Percentiles rank a stretch among this genome's conserved stretches.
phyloP scores from a whole-genome alignment of 192 early-diverging fungal genomes.

The Entomortierella beljakovae region DNA sequence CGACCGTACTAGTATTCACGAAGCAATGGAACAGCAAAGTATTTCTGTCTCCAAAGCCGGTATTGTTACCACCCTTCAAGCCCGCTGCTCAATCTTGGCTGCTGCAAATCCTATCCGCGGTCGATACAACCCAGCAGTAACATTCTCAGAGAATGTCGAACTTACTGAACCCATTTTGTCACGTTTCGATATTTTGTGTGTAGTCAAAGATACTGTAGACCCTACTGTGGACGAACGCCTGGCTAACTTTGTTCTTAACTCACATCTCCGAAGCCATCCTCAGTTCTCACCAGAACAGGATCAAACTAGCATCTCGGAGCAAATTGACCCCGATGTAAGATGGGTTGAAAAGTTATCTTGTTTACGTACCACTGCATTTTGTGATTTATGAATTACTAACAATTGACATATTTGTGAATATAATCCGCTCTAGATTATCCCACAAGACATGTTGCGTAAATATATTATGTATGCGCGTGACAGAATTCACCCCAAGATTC shows the following conservation, averaged over 20 bases:
- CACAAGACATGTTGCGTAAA: slow-evolving; percentile 85
- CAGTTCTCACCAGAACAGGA: slow-evolving; percentile 58
- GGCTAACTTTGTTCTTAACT: slow-evolving; percentile 93
- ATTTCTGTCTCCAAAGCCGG: slow-evolving; percentile 92
- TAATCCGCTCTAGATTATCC: slow-evolving; percentile 70
- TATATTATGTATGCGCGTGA: slow-evolving; percentile 91
- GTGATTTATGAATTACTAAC: neutral
- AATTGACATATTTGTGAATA: neutral
- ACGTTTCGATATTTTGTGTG: slow-evolving; percentile 97
- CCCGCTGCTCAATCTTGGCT: slow-evolving; percentile 84
- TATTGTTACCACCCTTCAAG: slow-evolving; percentile 88
- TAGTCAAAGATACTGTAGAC: slow-evolving; percentile 94
- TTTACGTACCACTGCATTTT: neutral
- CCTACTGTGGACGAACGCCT: slow-evolving; percentile 91
- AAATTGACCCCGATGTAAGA: slow-evolving; percentile 71
- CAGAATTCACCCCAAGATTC: slow-evolving; percentile 80
- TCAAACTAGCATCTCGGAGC: slow-evolving; percentile 52
- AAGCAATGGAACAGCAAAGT: slow-evolving; percentile 93
- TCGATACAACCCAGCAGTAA: slow-evolving; percentile 88
- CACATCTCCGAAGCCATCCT: slow-evolving; percentile 94
- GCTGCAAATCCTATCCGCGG: slow-evolving; percentile 90
- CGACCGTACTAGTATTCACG: slow-evolving; percentile 96
- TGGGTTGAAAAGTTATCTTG: too few relatives aligned
- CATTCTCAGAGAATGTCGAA: slow-evolving; percentile 97
- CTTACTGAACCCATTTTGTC: slow-evolving; percentile 99